These are phyloP conservation scores for Sporobolomyces phaffii DNA, from an alignment of 768 basidiomycete genomes.

Conservation along the genomic window DNA sequence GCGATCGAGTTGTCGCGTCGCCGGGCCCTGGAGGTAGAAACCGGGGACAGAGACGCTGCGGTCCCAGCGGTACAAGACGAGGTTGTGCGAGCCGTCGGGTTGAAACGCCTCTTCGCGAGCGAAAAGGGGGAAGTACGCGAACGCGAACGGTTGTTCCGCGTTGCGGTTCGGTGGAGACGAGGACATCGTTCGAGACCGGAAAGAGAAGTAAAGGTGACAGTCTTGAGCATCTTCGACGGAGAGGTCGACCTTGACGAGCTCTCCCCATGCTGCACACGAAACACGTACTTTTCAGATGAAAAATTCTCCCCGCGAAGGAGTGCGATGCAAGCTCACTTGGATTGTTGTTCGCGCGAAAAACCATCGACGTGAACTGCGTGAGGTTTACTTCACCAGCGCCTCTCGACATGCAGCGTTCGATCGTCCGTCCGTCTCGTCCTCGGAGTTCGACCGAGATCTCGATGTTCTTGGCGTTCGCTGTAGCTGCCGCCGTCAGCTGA, in stretches of 20 bases:
- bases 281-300: background rate
- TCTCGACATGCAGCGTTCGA: constrained; percentile 69
- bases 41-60: constrained; percentile 50
- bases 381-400: constrained; percentile 79
- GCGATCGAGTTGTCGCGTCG: constrained; percentile 54
- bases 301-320: too few species aligned
- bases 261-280: constrained; percentile 73
- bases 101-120: constrained; percentile 69
- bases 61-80: constrained; percentile 78
- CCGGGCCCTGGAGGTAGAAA: constrained; percentile 65
- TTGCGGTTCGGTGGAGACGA: background rate
- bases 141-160: constrained; percentile 63
- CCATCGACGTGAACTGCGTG: constrained; percentile 79
- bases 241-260: constrained; percentile 79
- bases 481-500: constrained; percentile 42
- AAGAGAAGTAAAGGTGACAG: constrained; percentile 92
- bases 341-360: constrained; percentile 77
- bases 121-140: constrained; percentile 83
- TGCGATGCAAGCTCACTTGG: constrained; percentile 49
- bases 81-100: constrained; percentile 78
- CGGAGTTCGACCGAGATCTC: constrained; percentile 88
- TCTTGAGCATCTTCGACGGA: constrained; percentile 62
- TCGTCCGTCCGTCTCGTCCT: constrained; percentile 60
- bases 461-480: constrained; percentile 60
- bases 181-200: constrained; percentile 58